Evolutionary conservation across 2,329 filamentous ascomycete species (phyloP), one percentile per base, ranked within the genome.

Genomic region (Fusarium redolens): DNA sequence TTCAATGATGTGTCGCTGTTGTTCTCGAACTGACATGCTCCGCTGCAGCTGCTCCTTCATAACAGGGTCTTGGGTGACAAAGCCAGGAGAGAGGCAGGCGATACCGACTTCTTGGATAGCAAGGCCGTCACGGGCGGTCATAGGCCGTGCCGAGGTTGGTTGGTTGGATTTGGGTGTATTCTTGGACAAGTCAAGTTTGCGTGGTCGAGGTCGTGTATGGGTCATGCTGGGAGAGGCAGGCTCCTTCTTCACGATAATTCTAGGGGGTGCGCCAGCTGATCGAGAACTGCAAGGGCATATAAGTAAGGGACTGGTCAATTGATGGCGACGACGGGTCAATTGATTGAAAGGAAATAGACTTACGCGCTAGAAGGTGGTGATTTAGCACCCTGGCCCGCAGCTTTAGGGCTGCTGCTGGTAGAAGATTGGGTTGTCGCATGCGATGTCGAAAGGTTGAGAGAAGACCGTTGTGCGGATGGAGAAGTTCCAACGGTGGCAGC

Each of bases 201-300:
- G 89, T 18, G 93, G 93, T 65, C 93, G 89, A 78, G 94, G 93
- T 57, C 93, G 89, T 60, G 92, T 89, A 67, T 90, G 89, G 58
- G 90, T 87, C 78, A 96, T 90, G 72, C 92, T 92, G 60, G 96
- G 96, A 51, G 96, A 98, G 45, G 92, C 90, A 38, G 95, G 95
- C 82, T 99, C 96, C 83, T 98, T 98, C 87, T 98, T 98, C 67
- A 99, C 95, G 73, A 97, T 89, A 71, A 98, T 97, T 84, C 94
- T 95, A 44, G 93, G 93, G 33, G 83, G 82, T 50, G 84, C 86
- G 81, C 81, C 84, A 83, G 73, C 66, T 65, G 76, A 65, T 64
- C 68, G 52, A 52, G 61, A 61, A 40, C 59, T 72, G 37, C 51
- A 70, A 70, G 44, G 48, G 48, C 33, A 66, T 33, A 61, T 71